These are phyloP conservation scores for Apiospora phragmitis DNA, from an alignment of 2,329 filamentous ascomycete genomes.

Conservation along the genomic window DNA sequence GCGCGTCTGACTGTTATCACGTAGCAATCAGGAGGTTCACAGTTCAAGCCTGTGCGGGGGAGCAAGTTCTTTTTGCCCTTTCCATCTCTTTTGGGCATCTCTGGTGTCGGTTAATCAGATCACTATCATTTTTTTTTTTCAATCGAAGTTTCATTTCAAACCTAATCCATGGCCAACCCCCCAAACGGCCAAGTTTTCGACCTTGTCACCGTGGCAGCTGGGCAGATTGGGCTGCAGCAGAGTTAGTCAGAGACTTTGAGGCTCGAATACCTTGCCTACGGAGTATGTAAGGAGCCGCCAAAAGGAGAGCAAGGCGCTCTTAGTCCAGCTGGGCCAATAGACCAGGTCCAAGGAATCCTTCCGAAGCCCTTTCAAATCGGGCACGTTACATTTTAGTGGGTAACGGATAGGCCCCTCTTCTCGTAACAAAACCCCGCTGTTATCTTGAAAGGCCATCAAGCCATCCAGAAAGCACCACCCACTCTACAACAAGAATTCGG, in stretches of 20 bases:
- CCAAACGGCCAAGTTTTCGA: no score
- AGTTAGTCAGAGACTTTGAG: no score
- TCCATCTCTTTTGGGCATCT: neutral
- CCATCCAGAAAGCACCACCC: no score
- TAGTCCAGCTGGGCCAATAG: neutral
- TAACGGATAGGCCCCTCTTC: neutral
- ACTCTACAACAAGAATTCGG: neutral
- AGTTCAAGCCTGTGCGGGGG: conserved; percentile 11
- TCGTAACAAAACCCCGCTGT: neutral
- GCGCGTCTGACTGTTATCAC: conserved; percentile 55
- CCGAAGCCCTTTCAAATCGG: neutral
- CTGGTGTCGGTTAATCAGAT: neutral
- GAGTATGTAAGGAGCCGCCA: neutral
- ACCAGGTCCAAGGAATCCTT: neutral
- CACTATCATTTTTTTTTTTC: neutral
- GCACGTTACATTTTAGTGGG: neutral
- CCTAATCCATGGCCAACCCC: no score
- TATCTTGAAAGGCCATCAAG: neutral
- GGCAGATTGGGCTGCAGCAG: no score
- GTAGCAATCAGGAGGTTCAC: conserved; percentile 9
- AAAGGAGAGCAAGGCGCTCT: neutral
- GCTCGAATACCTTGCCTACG: no score
- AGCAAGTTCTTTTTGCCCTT: neutral
- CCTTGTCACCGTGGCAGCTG: no score
- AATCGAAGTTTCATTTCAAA: no score